A percentile compares a stretch with the other conserved stretches of the same genome.
phyloP scores from a whole-genome alignment of 176 grass and related monocot genomes.

The Aechmea fasciata region DNA sequence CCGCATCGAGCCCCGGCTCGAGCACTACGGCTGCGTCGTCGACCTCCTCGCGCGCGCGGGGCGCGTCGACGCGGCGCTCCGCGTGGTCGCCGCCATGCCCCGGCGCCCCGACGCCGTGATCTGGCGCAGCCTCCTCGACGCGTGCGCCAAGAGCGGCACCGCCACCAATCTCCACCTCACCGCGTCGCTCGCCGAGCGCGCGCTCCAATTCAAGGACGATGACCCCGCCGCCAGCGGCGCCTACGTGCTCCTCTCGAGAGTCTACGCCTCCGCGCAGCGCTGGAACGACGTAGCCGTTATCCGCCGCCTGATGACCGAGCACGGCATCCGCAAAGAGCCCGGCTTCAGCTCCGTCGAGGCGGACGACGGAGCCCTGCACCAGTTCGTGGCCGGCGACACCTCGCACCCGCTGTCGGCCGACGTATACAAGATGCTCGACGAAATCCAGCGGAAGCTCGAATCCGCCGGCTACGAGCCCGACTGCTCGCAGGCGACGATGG shows the following conservation, averaged over 20 bases:
- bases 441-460: constrained; percentile 34
- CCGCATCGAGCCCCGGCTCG: constrained; percentile 48
- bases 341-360: constrained; percentile 84
- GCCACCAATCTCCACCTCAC: constrained; percentile 41
- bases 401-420: constrained; percentile 47
- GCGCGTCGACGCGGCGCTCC: constrained; percentile 55
- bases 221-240: constrained; percentile 51
- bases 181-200: constrained; percentile 55
- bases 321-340: constrained; percentile 61
- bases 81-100: constrained; percentile 50
- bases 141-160: constrained; percentile 52
- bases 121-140: constrained; percentile 71
- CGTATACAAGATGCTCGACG: constrained; percentile 50
- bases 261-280: constrained; percentile 53
- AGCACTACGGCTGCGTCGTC: constrained; percentile 87
- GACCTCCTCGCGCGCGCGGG: constrained; percentile 76
- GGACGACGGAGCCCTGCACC: constrained; percentile 40
- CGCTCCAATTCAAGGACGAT: constrained; percentile 54
- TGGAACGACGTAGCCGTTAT: constrained; percentile 84
- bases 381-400: constrained; percentile 76
- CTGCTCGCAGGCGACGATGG: constrained; percentile 45
- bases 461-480: constrained; percentile 59
- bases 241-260: constrained; percentile 67
- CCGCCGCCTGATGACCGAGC: constrained; percentile 48
- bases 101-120: constrained; percentile 66